Conservation (phyloP, 225 moss, liverwort and hornwort genomes). For the Marchantia paleacea region DNA sequence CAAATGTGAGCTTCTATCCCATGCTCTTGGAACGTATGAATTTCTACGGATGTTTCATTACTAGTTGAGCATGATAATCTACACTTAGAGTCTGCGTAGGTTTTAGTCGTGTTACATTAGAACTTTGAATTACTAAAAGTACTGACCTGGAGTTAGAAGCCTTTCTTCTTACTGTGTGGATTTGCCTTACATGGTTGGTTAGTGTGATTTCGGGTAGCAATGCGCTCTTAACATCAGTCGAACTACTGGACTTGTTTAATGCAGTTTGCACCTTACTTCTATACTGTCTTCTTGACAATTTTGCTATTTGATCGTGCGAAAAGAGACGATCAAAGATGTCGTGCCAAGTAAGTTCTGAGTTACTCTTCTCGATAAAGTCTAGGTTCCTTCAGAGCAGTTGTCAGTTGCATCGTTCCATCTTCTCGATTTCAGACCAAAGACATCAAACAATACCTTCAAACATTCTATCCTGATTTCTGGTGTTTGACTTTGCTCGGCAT, state of each 20-base stretch:
- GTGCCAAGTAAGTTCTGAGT: slow-evolving; percentile 64
- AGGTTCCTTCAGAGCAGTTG: too few relatives aligned
- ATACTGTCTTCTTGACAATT: slow-evolving; percentile 76
- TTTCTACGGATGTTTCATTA: background rate
- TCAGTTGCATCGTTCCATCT: too few relatives aligned
- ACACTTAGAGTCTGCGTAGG: too few relatives aligned
- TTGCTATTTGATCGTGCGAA: slow-evolving; percentile 86
- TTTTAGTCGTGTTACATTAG: too few relatives aligned
- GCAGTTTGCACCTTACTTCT: slow-evolving; percentile 92
- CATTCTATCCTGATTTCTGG: too few relatives aligned
- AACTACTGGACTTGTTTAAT: slow-evolving; percentile 6
- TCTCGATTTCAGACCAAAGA: too few relatives aligned
- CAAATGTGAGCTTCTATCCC: slow-evolving; percentile 42
- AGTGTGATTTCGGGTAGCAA: background rate
- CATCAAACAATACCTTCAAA: too few relatives aligned
- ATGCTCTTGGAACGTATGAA: background rate
- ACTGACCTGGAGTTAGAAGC: too few relatives aligned
- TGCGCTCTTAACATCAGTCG: slow-evolving; percentile 3
- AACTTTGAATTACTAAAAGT: too few relatives aligned
- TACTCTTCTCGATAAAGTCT: background rate
- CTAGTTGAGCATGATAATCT: too few relatives aligned
- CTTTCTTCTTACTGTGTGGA: too few relatives aligned
- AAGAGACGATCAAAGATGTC: slow-evolving; percentile 89
- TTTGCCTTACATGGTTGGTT: background rate
- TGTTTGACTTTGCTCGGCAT: too few relatives aligned